A percentile compares a stretch with the other conserved stretches of the same genome.
phyloP scores from a whole-genome alignment of 352 stramenopile genomes.

The Globisporangium megalacanthum region DNA sequence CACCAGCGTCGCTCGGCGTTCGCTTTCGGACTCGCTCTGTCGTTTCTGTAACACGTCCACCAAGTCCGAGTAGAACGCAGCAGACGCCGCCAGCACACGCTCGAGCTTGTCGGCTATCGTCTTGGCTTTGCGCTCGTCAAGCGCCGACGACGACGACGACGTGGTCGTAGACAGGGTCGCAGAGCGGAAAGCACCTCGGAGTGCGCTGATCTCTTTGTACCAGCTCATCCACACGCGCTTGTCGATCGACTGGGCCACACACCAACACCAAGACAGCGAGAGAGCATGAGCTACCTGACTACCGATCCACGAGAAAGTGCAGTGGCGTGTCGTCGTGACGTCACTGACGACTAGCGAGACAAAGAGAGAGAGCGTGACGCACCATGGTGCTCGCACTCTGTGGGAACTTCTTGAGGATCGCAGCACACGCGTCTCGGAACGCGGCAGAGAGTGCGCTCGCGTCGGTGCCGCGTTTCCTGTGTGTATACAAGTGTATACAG shows the following conservation, averaged over 20 bases:
- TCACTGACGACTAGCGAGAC: not conserved
- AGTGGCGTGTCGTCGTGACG: not conserved
- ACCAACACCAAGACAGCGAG: not conserved
- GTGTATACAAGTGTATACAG: not conserved
- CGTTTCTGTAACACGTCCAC: constrained; percentile 2
- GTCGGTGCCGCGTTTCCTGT: not conserved
- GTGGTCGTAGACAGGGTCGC: constrained; percentile 3
- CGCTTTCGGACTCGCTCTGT: not conserved
- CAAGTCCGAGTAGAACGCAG: constrained; percentile 12
- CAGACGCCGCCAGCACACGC: constrained; percentile 3
- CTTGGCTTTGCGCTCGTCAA: constrained; percentile 1
- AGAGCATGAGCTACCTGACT: not conserved
- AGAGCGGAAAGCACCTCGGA: constrained; percentile 14
- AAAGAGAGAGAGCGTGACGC: not conserved
- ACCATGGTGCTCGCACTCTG: constrained; percentile 31
- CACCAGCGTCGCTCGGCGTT: constrained; percentile 17
- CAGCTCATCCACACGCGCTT: constrained; percentile 60
- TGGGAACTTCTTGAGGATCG: constrained; percentile 31
- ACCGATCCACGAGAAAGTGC: too few species aligned
- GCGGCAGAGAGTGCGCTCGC: not conserved
- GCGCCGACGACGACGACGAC: constrained; percentile 6
- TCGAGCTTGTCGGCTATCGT: constrained; percentile 1
- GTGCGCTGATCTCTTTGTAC: constrained; percentile 44
- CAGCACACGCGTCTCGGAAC: constrained; percentile 22
- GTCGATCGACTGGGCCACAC: constrained; percentile 30